Conservation (phyloP, 352 stramenopile species). For the Elongisporangium prolatum region DNA sequence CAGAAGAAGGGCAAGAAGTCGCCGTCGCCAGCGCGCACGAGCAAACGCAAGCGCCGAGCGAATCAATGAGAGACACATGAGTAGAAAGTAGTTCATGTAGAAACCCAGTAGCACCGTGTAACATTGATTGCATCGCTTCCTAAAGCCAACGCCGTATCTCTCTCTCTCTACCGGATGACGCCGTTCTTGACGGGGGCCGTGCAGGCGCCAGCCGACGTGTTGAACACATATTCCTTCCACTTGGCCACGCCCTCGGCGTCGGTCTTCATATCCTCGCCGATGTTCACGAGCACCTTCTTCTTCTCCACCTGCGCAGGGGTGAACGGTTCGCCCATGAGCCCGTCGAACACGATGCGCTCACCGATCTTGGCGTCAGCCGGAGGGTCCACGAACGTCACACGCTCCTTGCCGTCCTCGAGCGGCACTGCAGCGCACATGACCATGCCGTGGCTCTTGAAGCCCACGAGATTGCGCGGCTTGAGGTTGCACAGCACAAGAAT, state of each 20-base stretch:
- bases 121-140: neutral
- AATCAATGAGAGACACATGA: slow-evolving; percentile 10
- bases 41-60: slow-evolving; percentile 32
- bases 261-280: slow-evolving; percentile 82
- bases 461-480: slow-evolving; percentile 87
- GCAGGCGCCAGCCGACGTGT: slow-evolving; percentile 69
- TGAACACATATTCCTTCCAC: slow-evolving; percentile 80
- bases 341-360: slow-evolving; percentile 72
- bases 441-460: slow-evolving; percentile 91
- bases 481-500: slow-evolving; percentile 91
- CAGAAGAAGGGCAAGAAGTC: slow-evolving; percentile 30
- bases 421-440: slow-evolving; percentile 82
- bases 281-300: slow-evolving; percentile 82
- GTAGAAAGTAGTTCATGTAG: slow-evolving; percentile 4
- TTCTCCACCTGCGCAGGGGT: slow-evolving; percentile 85
- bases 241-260: slow-evolving; percentile 70
- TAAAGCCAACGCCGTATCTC: neutral
- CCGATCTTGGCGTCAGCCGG: slow-evolving; percentile 67
- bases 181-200: slow-evolving; percentile 65
- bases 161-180: slow-evolving; percentile 61
- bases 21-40: slow-evolving; percentile 15
- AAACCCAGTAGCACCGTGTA: neutral
- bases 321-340: slow-evolving; percentile 61
- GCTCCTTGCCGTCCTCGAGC: slow-evolving; percentile 69
- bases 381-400: slow-evolving; percentile 82